Base-by-base conservation (phyloP, 148 eudicot genomes). In the Salicornia ramosissima region DNA sequence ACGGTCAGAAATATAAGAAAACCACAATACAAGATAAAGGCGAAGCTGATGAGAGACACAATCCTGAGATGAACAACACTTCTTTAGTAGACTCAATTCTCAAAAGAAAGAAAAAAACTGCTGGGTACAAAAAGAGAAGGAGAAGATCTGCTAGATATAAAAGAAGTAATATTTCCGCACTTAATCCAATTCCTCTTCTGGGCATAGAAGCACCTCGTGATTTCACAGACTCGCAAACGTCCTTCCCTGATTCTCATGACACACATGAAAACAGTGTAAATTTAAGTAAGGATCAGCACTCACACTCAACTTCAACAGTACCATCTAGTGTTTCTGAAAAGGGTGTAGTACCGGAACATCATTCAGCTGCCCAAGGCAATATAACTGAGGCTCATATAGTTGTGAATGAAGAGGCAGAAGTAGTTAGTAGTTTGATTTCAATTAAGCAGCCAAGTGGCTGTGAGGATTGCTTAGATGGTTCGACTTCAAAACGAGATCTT, bases 91-190 rank as follows among this genome's bases (percentile, higher is more conserved):
- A 46, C 50, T 26, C 65, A 28, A 72, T 46, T 46, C 18, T 15
- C 19, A 15, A 46, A 19, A 46, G 50, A 46, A 46, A 46, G 16
- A 46, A 46, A 15, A 46, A 19, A 13, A 36, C 40, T 8, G 8
- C 8, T 36, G 40, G 8, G 8, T 36, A 36, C 40, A 36, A 36
- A 36, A 68, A 14, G 33, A 83, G 59, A 59, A 79, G 74, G 58
- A 83, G 65, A 67, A 65, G 77, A 66, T 74, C 67, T 72, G 21
- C 62, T 49, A 77, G 74, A 57, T 69, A 51, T 36, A 75, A 63
- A 76, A 82, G 79, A 77, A 72, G 51, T 31, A 70, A 22, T 64
- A 39, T 50, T 77, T 40, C 77, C 13, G 40, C 55, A 51, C 68
- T 56, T 45, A 71, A 36, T 64, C 45, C 62, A 43, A 67, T 69